phyloP scores from a whole-genome alignment of 2,329 filamentous ascomycete species.

The Fusarium foetens region DNA sequence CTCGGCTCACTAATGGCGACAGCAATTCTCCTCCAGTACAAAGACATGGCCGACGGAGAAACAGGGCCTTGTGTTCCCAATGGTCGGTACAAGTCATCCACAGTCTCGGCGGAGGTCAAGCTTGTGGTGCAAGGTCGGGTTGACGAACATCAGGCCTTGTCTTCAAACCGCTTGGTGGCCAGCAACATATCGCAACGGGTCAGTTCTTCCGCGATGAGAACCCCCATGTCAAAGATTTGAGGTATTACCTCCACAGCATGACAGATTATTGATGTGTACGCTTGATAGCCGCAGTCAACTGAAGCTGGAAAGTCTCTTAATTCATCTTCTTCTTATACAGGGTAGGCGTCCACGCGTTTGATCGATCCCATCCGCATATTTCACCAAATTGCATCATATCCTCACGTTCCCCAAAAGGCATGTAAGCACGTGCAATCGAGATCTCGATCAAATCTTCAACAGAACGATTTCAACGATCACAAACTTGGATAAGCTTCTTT shows the following conservation, averaged over 20 bases:
- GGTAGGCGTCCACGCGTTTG: neutral
- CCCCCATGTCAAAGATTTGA: slow-evolving; percentile 65
- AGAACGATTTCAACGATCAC: neutral
- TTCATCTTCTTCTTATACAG: neutral
- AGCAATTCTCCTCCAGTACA: slow-evolving; percentile 71
- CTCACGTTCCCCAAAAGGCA: rapidly evolving
- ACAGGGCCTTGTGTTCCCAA: slow-evolving; percentile 65
- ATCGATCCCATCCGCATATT: too few relatives aligned
- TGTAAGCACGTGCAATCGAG: neutral
- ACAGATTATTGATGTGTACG: slow-evolving; percentile 64
- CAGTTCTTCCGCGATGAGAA: slow-evolving; percentile 70
- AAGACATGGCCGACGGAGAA: slow-evolving; percentile 71
- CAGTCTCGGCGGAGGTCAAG: slow-evolving; percentile 66
- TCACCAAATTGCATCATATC: neutral
- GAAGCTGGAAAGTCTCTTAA: neutral
- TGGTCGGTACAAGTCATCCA: slow-evolving; percentile 66
- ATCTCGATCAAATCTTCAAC: slow-evolving; percentile 6
- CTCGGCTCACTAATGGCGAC: slow-evolving; percentile 62
- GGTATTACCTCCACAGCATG: slow-evolving; percentile 69
- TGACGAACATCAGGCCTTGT: slow-evolving; percentile 73
- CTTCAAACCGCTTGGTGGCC: slow-evolving; percentile 64
- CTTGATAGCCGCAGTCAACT: slow-evolving; percentile 58
- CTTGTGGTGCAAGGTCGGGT: slow-evolving; percentile 73
- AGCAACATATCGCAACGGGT: slow-evolving; percentile 73
- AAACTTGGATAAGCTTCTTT: slow-evolving; percentile 21